Conservation (phyloP, 331 rosid genomes). For the Rhamnella rubrinervis region DNA sequence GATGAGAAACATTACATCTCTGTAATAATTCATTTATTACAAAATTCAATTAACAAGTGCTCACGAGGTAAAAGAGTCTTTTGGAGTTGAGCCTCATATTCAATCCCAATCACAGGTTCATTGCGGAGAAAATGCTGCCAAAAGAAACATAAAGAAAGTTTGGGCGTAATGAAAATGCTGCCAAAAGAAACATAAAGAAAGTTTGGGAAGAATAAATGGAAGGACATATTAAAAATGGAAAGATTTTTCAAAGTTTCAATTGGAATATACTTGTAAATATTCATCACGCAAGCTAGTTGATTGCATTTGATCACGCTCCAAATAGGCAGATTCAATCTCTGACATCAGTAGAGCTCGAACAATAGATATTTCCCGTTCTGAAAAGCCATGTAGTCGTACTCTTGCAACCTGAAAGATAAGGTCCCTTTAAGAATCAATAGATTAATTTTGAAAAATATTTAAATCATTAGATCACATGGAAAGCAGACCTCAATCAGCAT, state of each 20-base stretch:
- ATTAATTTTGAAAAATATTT: slow-evolving; percentile 3
- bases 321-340: slow-evolving; percentile 95
- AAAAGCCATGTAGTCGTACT: slow-evolving; percentile 86
- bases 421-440: slow-evolving; percentile 29
- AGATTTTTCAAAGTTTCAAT: slow-evolving; percentile 10
- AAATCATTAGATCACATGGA: neutral
- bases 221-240: slow-evolving; percentile 13
- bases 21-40: neutral
- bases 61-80: slow-evolving; percentile 92
- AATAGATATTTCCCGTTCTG: slow-evolving; percentile 78
- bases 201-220: slow-evolving; percentile 3
- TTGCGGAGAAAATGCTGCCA: slow-evolving; percentile 85
- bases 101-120: slow-evolving; percentile 90
- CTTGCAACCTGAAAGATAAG: slow-evolving; percentile 71
- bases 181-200: slow-evolving; percentile 28
- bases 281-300: slow-evolving; percentile 87
- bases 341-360: slow-evolving; percentile 82
- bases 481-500: slow-evolving; percentile 74
- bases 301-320: slow-evolving; percentile 98
- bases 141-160: slow-evolving; percentile 24
- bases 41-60: slow-evolving; percentile 24
- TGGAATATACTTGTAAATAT: slow-evolving; percentile 70
- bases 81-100: slow-evolving; percentile 96
- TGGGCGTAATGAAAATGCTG: slow-evolving; percentile 87
- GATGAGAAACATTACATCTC: slow-evolving; percentile 26